Percentiles rank a stretch among this genome's conserved stretches.
Evolutionary conservation across 2,329 filamentous ascomycete species (phyloP).

Genomic region (Epichloe sp.): DNA sequence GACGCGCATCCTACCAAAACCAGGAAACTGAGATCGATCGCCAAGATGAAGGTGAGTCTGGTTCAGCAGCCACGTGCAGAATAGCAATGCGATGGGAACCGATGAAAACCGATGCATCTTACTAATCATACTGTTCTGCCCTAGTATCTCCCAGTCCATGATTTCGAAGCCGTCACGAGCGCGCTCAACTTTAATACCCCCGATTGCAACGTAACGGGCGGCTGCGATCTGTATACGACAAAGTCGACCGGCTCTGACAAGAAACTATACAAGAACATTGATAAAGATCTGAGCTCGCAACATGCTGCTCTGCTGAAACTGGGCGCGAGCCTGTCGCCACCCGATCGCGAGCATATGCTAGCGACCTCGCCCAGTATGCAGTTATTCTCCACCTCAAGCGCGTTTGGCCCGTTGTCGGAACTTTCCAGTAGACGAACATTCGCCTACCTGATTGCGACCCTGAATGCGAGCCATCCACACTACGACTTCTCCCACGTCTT

Average conservation of each 20-base stretch:
- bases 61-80: neutral
- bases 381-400: slow-evolving; percentile 65
- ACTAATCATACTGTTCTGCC: neutral
- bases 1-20: neutral
- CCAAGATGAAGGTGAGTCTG: slow-evolving; percentile 26
- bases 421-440: slow-evolving; percentile 82
- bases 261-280: slow-evolving; percentile 93
- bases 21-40: neutral
- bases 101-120: neutral
- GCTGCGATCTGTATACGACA: slow-evolving; percentile 93
- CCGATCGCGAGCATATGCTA: slow-evolving; percentile 58
- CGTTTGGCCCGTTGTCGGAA: slow-evolving; percentile 83
- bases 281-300: slow-evolving; percentile 79
- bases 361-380: slow-evolving; percentile 46
- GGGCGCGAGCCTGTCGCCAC: slow-evolving; percentile 76
- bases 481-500: slow-evolving; percentile 95
- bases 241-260: slow-evolving; percentile 93
- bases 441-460: slow-evolving; percentile 87
- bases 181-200: slow-evolving; percentile 92
- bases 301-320: slow-evolving; percentile 80
- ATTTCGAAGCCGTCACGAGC: slow-evolving; percentile 83
- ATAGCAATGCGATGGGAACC: neutral
- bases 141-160: slow-evolving; percentile 81
- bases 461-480: slow-evolving; percentile 82
- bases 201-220: slow-evolving; percentile 82